Evolutionary conservation across 2,329 filamentous ascomycete genomes (phyloP).

Genomic region (Microdochium nivale): DNA sequence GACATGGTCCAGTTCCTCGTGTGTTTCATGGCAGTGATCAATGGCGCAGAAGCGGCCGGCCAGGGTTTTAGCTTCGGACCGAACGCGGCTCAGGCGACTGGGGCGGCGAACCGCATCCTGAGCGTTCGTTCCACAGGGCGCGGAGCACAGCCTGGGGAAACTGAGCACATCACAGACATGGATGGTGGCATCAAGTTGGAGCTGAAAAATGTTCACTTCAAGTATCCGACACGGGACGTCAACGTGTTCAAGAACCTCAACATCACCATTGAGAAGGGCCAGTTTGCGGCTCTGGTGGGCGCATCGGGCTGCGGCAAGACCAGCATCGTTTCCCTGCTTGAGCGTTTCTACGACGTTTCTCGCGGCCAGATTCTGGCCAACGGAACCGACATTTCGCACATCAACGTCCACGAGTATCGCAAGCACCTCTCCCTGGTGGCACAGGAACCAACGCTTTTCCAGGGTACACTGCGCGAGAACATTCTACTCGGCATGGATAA

Average conservation of each 20-base stretch:
- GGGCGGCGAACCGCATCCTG: constrained; percentile 52
- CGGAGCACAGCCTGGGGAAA: constrained; percentile 18
- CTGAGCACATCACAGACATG: constrained; percentile 31
- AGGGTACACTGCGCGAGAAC: constrained; percentile 54
- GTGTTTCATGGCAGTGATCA: constrained; percentile 57
- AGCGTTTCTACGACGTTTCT: constrained; percentile 63
- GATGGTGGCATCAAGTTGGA: constrained; percentile 47
- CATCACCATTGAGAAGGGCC: constrained; percentile 57
- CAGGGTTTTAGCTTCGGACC: constrained; percentile 60
- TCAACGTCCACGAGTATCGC: constrained; percentile 57
- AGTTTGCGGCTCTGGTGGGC: constrained; percentile 64
- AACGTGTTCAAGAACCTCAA: constrained; percentile 53
- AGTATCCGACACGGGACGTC: constrained; percentile 48
- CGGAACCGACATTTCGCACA: constrained; percentile 44
- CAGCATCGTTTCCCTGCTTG: constrained; percentile 57
- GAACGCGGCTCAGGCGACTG: constrained; percentile 51
- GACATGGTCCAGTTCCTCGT: constrained; percentile 38
- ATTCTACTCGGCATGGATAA: constrained; percentile 56
- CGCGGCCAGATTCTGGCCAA: constrained; percentile 58
- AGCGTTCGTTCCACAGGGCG: constrained; percentile 36
- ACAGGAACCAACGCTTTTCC: constrained; percentile 67
- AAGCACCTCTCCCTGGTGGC: constrained; percentile 60
- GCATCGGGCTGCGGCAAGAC: constrained; percentile 66
- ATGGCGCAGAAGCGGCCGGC: constrained; percentile 59
- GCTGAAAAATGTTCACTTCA: constrained; percentile 47